Evolutionary conservation across 225 moss, liverwort and hornwort species (phyloP), one percentile per base, ranked within the genome.

Genomic region (Marchantia paleacea): DNA sequence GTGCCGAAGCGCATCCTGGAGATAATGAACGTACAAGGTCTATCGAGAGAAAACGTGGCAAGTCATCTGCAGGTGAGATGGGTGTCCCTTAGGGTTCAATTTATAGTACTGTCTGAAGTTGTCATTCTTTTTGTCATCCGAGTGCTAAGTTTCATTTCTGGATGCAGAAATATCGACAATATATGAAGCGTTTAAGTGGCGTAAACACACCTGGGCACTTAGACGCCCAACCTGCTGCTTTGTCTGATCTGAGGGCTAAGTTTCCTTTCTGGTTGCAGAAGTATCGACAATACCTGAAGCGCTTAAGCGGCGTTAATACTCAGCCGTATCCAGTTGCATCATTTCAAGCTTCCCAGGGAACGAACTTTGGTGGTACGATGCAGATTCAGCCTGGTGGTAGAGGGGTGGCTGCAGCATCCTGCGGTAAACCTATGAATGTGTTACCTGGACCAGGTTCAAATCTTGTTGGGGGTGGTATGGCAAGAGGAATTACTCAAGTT

Each of bases 41-140:
- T 97, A 47, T 95, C 97, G 49, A 91, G 97, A 73, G 97, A 97
- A 85, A 97, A 97, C 70, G 95, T 97, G 58, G 97, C 97, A n/a
- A 97, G 97, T 79, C 97, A 97, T 86, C 85, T 97, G 78, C 97
- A 97, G 89, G 97, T 97, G 81, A 80, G 55, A 68, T 73, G 55
- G 49, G 26, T 76, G 53, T 66, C 53, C 22, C 12, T 15, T 47
- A 14, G 22, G 60, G 67, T 12, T 81, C n/a, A 39, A 61, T 51
- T 79, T 52, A 24, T 25, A 30, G 53, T 76, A 22, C 16, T 52
- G 68, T 24, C 58, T 80, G 26, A 73, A 57, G 64, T 73, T 81
- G 7, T 47, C 39, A 6, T 31, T 52, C 53, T 58, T 63, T 28
- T 55, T 52, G 10, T 7, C 50, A 26, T 63, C 14, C 77, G 57